A percentile compares a stretch with the other conserved stretches of the same genome.
Evolutionary conservation across 441 rosid genomes (phyloP).

Genomic region (Eruca vesicaria): DNA sequence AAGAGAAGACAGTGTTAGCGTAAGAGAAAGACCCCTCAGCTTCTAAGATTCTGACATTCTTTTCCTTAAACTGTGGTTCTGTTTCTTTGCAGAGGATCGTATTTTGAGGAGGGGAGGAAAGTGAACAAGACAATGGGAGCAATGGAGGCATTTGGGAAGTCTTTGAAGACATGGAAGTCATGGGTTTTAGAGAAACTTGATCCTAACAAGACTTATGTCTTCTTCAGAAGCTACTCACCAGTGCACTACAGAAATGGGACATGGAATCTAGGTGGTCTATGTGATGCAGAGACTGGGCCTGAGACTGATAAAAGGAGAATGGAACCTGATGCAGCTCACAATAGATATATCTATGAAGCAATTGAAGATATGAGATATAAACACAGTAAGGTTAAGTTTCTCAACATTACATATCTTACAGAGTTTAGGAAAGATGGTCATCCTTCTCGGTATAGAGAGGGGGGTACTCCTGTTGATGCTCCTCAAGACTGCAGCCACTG

Average conservation of each 20-base stretch:
- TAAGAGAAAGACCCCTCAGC: constrained; percentile 24
- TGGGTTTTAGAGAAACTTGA: constrained; percentile 56
- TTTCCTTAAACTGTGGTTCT: neutral
- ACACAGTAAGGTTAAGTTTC: constrained; percentile 52
- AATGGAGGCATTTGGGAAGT: constrained; percentile 65
- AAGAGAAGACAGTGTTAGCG: constrained; percentile 61
- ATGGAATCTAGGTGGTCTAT: constrained; percentile 67
- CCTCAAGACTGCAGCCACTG: constrained; percentile 93
- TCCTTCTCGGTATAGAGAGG: constrained; percentile 66
- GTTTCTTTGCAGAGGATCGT: constrained; percentile 50
- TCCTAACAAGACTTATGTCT: constrained; percentile 49
- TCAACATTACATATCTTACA: constrained; percentile 72
- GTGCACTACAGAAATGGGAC: constrained; percentile 84
- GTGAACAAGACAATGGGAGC: constrained; percentile 67
- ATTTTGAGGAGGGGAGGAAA: constrained; percentile 69
- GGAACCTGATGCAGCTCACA: constrained; percentile 52
- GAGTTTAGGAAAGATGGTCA: constrained; percentile 72
- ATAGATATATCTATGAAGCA: constrained; percentile 50
- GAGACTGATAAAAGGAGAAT: constrained; percentile 43
- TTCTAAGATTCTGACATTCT: neutral
- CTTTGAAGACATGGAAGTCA: constrained; percentile 70
- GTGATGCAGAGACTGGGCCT: constrained; percentile 65
- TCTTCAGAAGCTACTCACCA: constrained; percentile 84
- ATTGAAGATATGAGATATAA: constrained; percentile 45
- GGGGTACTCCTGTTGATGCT: constrained; percentile 52